Conservation (phyloP, 2,329 filamentous ascomycete genomes). For the Tolypocladium pustulatum region DNA sequence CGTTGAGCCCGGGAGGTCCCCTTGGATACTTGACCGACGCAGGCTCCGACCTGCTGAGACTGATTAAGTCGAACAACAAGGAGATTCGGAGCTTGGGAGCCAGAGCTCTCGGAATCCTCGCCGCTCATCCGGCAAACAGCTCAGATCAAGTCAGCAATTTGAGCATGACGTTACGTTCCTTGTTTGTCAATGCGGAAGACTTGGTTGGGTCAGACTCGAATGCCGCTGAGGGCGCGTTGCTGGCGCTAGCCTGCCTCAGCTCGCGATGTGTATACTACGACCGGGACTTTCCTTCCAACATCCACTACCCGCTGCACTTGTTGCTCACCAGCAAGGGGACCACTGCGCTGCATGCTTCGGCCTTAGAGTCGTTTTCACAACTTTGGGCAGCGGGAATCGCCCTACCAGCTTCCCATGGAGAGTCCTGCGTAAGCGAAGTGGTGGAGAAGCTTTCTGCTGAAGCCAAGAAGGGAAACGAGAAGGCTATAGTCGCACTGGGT, state of each 20-base stretch:
- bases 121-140: slow-evolving; percentile 48
- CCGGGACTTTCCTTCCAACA: slow-evolving; percentile 14
- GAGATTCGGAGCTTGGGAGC: slow-evolving; percentile 57
- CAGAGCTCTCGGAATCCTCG: slow-evolving; percentile 65
- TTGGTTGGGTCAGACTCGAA: slow-evolving; percentile 32
- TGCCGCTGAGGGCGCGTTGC: slow-evolving; percentile 33
- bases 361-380: slow-evolving; percentile 34
- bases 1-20: slow-evolving; percentile 37
- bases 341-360: slow-evolving; percentile 29
- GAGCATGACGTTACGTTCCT: slow-evolving; percentile 22
- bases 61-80: slow-evolving; percentile 62
- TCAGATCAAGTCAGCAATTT: slow-evolving; percentile 16
- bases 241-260: slow-evolving; percentile 32
- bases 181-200: slow-evolving; percentile 34
- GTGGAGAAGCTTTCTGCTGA: slow-evolving; percentile 53
- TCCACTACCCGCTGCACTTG: slow-evolving; percentile 18
- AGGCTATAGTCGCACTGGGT: slow-evolving; percentile 71
- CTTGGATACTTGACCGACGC: slow-evolving; percentile 38
- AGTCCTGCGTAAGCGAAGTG: slow-evolving; percentile 30
- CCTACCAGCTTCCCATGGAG: slow-evolving; percentile 18
- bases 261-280: slow-evolving; percentile 36
- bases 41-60: slow-evolving; percentile 41
- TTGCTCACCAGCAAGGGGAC: slow-evolving; percentile 18
- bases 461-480: slow-evolving; percentile 72
- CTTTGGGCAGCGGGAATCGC: slow-evolving; percentile 35